Evolutionary conservation across 2,329 filamentous ascomycete species (phyloP), one percentile per base, ranked within the genome.

Genomic region (Epicoccum sorghinum): DNA sequence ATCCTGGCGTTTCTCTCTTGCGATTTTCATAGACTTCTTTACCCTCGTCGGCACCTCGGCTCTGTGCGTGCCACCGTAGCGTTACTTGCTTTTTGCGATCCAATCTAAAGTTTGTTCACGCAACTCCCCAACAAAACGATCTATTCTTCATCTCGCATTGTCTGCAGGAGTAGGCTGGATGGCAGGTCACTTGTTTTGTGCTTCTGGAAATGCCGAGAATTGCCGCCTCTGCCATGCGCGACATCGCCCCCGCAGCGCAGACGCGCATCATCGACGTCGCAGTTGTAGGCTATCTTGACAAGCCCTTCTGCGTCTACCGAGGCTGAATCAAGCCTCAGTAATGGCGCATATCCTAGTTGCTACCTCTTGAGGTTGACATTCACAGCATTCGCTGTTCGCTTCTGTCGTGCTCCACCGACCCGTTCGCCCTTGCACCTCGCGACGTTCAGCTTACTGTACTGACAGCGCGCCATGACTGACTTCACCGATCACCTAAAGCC

Each of bases 401-500:
- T 29, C 22, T 23, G 30, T 42, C 33, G 39, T 44, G 38, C 35
- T 47, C 29, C n/a, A 30, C 52, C 35, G n/a, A 49, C 42, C 42
- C 38, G 32, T 32, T 51, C 43, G 38, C 18, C 53, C 47, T 52
- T 51, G 47, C 39, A 42, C 37, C n/a, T 27, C 10, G 40, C 52
- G 9, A 50, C 33, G 27, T 27, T 42, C 38, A 55, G 50, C 58
- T 43, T 52, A 43, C 30, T 8, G 23, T 35, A 47, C 42, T 53
- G 53, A 58, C 42, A 35, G 35, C 33, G 33, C 47, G 49, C 38
- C 44, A 80, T 81, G 79, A 61, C 72, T 22, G 80, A 83, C 70
- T 82, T 83, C 66, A 80, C 79, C 47, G 77, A 79, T 63, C 71
- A 71, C 14, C 77, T 83, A 27, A 77, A 74, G 60, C 81, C 81